These are phyloP conservation scores for Cystobasidiaceae sp. DNA, from an alignment of 1,284 basidiomycete genomes.

Conservation along the genomic window DNA sequence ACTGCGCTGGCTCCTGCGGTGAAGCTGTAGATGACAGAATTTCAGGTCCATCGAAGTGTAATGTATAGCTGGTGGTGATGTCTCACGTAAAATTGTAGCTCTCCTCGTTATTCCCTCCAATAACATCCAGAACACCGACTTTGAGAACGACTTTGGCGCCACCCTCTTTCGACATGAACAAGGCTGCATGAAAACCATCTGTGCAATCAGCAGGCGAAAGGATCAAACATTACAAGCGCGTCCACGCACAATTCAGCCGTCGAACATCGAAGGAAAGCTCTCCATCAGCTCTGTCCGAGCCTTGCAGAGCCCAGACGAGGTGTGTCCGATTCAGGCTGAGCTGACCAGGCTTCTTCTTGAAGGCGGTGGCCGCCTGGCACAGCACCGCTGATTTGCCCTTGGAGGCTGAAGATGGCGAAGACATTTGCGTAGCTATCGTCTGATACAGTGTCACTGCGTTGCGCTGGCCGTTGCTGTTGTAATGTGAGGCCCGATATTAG, in stretches of 20 bases:
- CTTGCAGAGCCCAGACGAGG: conserved; percentile 66
- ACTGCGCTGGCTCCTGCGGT: conserved; percentile 52
- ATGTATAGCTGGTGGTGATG: too few relatives aligned
- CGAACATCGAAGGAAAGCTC: conserved; percentile 59
- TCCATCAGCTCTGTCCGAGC: conserved; percentile 60
- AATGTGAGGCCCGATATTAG: too few relatives aligned
- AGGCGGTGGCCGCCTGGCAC: conserved; percentile 59
- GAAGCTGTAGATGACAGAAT: conserved; percentile 6
- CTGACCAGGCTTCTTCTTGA: conserved; percentile 68
- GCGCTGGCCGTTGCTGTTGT: too few relatives aligned
- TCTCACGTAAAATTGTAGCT: conserved; percentile 68
- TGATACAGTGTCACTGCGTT: too few relatives aligned
- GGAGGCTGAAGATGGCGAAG: conserved; percentile 14
- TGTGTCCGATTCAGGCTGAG: conserved; percentile 60
- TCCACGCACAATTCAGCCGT: conserved; percentile 56
- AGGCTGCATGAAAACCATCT: conserved; percentile 50
- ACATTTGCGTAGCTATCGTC: neutral
- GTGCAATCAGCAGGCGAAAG: neutral
- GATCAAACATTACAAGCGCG: conserved; percentile 9
- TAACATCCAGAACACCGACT: conserved; percentile 52
- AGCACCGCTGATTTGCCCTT: conserved; percentile 28
- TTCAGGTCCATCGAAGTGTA: neutral
- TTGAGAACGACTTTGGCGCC: conserved; percentile 69
- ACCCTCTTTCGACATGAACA: conserved; percentile 76
- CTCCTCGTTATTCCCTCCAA: conserved; percentile 63